Evolutionary conservation across 73 alveolate genomes (phyloP).

Genomic region (Paramecium primaurelia): DNA sequence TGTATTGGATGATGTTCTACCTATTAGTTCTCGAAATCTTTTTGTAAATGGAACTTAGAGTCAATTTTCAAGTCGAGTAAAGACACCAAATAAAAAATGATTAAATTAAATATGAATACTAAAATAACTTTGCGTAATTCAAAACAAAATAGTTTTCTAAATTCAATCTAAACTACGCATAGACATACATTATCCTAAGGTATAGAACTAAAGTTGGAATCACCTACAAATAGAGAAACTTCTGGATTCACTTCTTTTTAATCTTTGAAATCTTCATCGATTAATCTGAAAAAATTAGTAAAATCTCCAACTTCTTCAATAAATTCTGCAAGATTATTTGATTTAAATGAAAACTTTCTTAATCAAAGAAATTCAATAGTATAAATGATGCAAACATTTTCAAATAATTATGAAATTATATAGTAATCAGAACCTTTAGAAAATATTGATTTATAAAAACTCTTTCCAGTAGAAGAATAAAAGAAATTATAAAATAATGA

Average conservation of each 20-base stretch:
- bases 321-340: neutral
- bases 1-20: neutral
- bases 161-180: neutral
- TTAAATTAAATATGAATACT: neutral
- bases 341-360: neutral
- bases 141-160: neutral
- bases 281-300: neutral
- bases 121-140: slow-evolving; percentile 17
- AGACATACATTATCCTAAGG: slow-evolving; percentile 23
- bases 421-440: slow-evolving; percentile 30
- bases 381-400: slow-evolving; percentile 23
- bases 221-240: neutral
- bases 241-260: slow-evolving; percentile 17
- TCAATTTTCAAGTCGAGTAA: neutral
- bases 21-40: neutral
- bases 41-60: slow-evolving; percentile 19
- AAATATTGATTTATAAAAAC: neutral
- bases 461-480: neutral
- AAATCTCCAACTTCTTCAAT: neutral
- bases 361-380: neutral
- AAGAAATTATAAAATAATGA: neutral
- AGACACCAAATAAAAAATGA: slow-evolving; percentile 4
- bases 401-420: neutral
- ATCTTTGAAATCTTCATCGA: neutral
- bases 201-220: neutral